A percentile compares a stretch with the other conserved stretches of the same genome.
These are phyloP conservation scores for Hyphopichia wangnamkhiaoensis DNA, from an alignment of 1,139 yeast species.

Conservation along the genomic window DNA sequence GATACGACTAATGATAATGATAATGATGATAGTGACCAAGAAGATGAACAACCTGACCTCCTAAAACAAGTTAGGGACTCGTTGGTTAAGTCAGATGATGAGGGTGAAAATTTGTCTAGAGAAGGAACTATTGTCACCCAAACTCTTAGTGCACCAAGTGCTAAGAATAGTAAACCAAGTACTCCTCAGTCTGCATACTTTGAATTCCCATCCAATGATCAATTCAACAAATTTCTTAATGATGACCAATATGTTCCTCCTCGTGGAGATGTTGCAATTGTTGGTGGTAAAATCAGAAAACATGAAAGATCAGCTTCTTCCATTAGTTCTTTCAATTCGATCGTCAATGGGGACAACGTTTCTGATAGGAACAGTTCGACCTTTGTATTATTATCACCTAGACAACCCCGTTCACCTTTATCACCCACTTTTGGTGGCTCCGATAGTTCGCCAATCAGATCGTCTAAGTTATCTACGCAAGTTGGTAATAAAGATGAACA, in stretches of 20 bases:
- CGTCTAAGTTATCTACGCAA: background rate
- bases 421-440: conserved; percentile 1
- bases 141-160: too few relatives aligned
- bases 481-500: background rate
- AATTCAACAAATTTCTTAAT: conserved; percentile 24
- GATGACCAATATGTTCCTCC: conserved; percentile 40
- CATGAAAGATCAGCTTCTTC: conserved; percentile 26
- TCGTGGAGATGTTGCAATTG: conserved; percentile 33
- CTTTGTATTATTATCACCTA: conserved; percentile 2
- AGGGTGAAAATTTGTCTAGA: background rate
- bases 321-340: conserved; percentile 24
- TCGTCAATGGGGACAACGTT: conserved; percentile 9
- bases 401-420: conserved; percentile 1
- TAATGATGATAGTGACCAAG: background rate
- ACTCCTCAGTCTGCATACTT: conserved; percentile 11
- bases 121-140: background rate
- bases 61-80: conserved; percentile 1
- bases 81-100: background rate
- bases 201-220: conserved; percentile 16
- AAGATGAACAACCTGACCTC: conserved; percentile 1
- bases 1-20: background rate
- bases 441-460: background rate
- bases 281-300: conserved; percentile 22
- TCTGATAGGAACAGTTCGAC: conserved; percentile 4
- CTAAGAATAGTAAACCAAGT: conserved; percentile 10